Evolutionary conservation across 257 asterid genomes (phyloP).

Genomic region (Ehretia macrophylla): DNA sequence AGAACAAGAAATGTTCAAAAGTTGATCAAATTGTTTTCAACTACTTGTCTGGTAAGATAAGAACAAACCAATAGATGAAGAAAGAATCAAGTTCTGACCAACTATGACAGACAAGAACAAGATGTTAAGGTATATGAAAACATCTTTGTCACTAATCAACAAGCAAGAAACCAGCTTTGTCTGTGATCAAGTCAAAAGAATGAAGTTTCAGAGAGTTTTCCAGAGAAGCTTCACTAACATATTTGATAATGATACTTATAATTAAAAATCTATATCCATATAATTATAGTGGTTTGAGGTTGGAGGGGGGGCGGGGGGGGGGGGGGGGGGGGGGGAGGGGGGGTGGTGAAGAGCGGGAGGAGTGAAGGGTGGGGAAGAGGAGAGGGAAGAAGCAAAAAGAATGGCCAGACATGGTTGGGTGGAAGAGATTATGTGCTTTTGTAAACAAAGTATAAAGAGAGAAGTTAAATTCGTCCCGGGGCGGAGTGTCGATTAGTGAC

Average conservation of each 20-base stretch:
- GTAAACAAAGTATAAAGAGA: not conserved
- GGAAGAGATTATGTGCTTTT: conserved; percentile 29
- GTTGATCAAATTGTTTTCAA: conserved; percentile 9
- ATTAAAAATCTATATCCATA: too few species aligned
- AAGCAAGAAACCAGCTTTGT: conserved; percentile 11
- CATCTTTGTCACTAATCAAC: conserved; percentile 24
- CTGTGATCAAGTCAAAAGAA: not conserved
- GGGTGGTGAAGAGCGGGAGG: not conserved
- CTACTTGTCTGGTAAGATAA: conserved; percentile 83
- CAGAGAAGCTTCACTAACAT: conserved; percentile 35
- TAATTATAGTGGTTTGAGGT: too few species aligned
- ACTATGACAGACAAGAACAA: conserved; percentile 53
- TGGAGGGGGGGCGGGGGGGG: too few species aligned
- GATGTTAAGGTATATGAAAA: conserved; percentile 15
- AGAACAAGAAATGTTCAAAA: conserved; percentile 15
- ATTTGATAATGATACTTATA: conserved; percentile 31
- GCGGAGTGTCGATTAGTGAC: too few species aligned
- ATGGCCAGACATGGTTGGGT: conserved; percentile 26
- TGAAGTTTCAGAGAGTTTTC: conserved; percentile 24
- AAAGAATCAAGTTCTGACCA: conserved; percentile 70
- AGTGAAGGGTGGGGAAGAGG: conserved; percentile 7
- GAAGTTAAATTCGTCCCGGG: too few species aligned
- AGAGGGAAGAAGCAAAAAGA: conserved; percentile 18
- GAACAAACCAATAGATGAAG: conserved; percentile 61
- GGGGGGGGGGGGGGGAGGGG: not conserved